A percentile compares a stretch with the other conserved stretches of the same genome.
Conservation (phyloP, 2,329 filamentous ascomycete genomes). For the Colletotrichum sansevieriae region DNA sequence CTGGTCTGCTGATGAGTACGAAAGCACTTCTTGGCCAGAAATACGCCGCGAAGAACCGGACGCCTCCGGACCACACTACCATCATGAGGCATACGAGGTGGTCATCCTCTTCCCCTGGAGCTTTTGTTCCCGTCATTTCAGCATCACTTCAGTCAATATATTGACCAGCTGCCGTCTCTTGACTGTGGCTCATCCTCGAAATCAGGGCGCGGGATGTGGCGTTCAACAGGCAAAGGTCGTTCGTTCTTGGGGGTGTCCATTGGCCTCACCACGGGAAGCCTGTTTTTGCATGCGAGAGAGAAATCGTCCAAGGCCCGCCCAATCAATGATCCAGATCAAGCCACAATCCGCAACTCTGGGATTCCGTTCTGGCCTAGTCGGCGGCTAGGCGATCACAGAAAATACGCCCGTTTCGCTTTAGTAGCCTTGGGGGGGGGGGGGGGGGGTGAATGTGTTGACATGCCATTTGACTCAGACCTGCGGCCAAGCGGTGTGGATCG, state of each 20-base stretch:
- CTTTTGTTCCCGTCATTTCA: constrained; percentile 23
- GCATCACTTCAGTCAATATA: neutral
- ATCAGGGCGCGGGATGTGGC: constrained; percentile 1
- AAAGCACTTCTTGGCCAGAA: neutral
- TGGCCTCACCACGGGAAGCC: constrained; percentile 18
- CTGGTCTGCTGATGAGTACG: constrained; percentile 26
- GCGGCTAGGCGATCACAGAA: constrained; percentile 32
- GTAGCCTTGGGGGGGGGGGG: neutral
- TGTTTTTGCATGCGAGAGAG: constrained; percentile 10
- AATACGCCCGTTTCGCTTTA: constrained; percentile 31
- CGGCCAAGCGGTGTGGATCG: constrained; percentile 41
- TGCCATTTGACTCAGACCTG: constrained; percentile 41
- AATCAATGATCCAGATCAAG: constrained; percentile 32
- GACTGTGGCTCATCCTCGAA: neutral
- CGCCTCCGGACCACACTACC: neutral
- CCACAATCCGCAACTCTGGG: constrained; percentile 33
- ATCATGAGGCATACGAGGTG: neutral
- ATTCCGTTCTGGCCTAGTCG: constrained; percentile 11
- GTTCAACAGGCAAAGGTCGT: neutral
- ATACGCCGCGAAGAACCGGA: neutral
- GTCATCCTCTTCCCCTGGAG: neutral
- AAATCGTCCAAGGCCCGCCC: neutral
- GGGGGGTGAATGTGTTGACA: constrained; percentile 35
- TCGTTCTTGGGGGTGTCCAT: neutral
- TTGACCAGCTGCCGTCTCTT: neutral